Conservation (phyloP, 2,329 filamentous ascomycete species). For the Chaetomium sp. region DNA sequence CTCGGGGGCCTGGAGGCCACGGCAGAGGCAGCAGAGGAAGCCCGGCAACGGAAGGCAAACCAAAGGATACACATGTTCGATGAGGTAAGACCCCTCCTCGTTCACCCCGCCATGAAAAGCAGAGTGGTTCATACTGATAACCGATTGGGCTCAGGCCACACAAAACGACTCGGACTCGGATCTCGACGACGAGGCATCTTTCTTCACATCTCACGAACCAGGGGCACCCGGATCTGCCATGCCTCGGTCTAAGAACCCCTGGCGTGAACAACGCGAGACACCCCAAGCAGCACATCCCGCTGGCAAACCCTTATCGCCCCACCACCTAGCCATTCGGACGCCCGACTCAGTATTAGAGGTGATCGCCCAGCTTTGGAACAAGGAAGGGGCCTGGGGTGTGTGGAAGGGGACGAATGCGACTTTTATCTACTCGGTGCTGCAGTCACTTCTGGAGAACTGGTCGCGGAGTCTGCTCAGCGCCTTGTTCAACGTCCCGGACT, state of each 20-base stretch:
- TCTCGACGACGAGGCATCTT: constrained; percentile 73
- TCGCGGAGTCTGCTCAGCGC: constrained; percentile 85
- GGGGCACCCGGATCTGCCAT: constrained; percentile 47
- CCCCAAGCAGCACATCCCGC: constrained; percentile 31
- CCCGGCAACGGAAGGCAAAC: constrained; percentile 23
- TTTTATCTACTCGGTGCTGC: constrained; percentile 82
- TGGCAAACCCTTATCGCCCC: constrained; percentile 35
- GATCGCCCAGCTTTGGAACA: constrained; percentile 79
- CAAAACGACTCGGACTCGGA: constrained; percentile 58
- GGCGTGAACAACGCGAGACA: constrained; percentile 22
- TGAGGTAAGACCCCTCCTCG: constrained; percentile 23
- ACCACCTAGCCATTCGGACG: constrained; percentile 65
- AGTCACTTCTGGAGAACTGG: constrained; percentile 87
- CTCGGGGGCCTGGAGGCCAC: constrained; percentile 31
- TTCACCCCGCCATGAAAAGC: background rate
- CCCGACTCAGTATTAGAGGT: constrained; percentile 80
- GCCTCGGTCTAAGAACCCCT: constrained; percentile 31
- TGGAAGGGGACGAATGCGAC: constrained; percentile 94
- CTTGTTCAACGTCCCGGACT: constrained; percentile 80
- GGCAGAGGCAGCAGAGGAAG: constrained; percentile 26
- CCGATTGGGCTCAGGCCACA: background rate
- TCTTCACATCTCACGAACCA: constrained; percentile 65
- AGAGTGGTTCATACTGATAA: background rate
- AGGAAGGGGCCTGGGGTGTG: constrained; percentile 82
- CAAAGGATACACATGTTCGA: constrained; percentile 23